Evolutionary conservation across 1,284 basidiomycete genomes (phyloP), one percentile per base, ranked within the genome.

Genomic region (Papiliotrema fonsecae): DNA sequence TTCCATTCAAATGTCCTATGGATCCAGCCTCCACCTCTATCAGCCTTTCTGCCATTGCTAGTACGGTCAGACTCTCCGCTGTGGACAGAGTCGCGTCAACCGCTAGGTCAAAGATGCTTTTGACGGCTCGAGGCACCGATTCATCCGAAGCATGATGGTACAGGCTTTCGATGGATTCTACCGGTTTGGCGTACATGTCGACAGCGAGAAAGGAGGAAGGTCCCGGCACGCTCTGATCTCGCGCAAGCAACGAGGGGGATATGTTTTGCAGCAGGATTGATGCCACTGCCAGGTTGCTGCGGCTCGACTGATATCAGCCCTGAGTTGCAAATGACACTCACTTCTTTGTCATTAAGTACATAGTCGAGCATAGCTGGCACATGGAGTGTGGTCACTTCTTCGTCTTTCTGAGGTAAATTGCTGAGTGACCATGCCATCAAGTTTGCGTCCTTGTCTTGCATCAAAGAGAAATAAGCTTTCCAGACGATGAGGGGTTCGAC

Each of bases 401-500:
- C 75, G 54, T 80, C 79, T 38, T 76, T 74, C 6, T 78, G 70
- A 6, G 72, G 72, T 42, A 80, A 72, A 0, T 66, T 67, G 0
- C 57, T 50, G 19, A 79, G 51, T 6, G 78, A 58, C 67, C 76
- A 78, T 16, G 58, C 55, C 0, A 75, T 60, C 9, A 80, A 64
- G 0, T 60, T 57, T 70, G 56, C 24, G 56, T 54, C 63, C 27
- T 87, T 75, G 54, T 84, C 80, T 1, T 49, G 27, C 27, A 57
- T 73, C 55, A 51, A 55, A 18, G 52, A 16, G 43, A 88, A 79
- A 0, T 97, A 68, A 35, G 84, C 80, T 56, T 83, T 86, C 89
- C 93, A 98, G 2, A 92, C 75, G 28, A 92, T 78, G 50, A 83
- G 82, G 1, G 92, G 92, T 56, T 99, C 96, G 9, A 93, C 81